These are phyloP conservation scores for Melanopsichium pennsylvanicum DNA, from an alignment of 1,284 basidiomycete species.

Conservation along the genomic window DNA sequence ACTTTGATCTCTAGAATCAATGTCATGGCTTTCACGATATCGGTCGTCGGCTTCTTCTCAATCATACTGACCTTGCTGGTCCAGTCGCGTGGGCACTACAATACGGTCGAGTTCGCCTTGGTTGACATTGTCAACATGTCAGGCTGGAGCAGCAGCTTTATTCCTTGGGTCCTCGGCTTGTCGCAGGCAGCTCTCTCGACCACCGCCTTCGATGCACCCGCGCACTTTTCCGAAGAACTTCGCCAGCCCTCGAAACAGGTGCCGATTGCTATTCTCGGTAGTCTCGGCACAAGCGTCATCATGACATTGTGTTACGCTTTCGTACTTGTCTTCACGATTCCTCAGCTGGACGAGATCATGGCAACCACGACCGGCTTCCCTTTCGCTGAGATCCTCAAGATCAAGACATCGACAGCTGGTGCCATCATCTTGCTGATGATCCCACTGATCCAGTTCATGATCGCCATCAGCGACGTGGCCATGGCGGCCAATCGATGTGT, in stretches of 20 bases:
- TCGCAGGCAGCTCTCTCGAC: conserved; percentile 31
- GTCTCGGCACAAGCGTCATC: conserved; percentile 10
- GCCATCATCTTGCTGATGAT: conserved; percentile 28
- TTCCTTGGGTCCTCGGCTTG: conserved; percentile 27
- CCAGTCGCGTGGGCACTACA: conserved; percentile 23
- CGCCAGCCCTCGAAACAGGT: conserved; percentile 11
- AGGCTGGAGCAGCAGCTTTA: conserved; percentile 26
- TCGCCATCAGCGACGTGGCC: conserved; percentile 14
- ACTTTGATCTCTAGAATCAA: conserved; percentile 18
- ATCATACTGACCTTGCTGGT: conserved; percentile 21
- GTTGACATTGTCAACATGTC: conserved; percentile 25
- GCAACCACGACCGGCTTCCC: conserved; percentile 31
- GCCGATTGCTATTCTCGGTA: conserved; percentile 23
- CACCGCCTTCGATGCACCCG: conserved; percentile 21
- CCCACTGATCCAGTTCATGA: conserved; percentile 21
- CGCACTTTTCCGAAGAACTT: conserved; percentile 40
- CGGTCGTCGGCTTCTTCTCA: conserved; percentile 14
- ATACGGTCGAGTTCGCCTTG: conserved; percentile 26
- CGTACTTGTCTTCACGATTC: conserved; percentile 32
- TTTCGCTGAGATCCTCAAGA: conserved; percentile 23
- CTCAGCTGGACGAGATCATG: conserved; percentile 10
- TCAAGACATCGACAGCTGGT: conserved; percentile 20
- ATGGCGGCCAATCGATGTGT: conserved; percentile 27
- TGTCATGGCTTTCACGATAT: conserved; percentile 25
- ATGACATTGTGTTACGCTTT: conserved; percentile 21